Base-by-base conservation (phyloP, 2,329 filamentous ascomycete genomes). In the Fusarium haematococcum region DNA sequence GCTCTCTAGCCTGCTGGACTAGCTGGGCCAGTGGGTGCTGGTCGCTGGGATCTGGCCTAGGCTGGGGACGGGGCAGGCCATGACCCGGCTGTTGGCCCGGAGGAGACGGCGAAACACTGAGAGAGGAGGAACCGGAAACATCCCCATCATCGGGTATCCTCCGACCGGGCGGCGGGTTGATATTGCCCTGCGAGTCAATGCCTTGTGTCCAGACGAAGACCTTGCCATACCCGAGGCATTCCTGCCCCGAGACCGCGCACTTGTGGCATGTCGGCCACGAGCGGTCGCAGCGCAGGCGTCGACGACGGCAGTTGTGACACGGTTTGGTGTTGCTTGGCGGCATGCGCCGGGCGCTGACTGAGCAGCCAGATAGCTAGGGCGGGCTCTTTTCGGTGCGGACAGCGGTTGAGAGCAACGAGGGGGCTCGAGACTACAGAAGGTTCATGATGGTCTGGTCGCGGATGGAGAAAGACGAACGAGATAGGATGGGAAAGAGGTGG, bases 261-360 rank as follows among this genome's bases (percentile, higher is more conserved):
- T 91, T 92, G 76, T 88, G 86, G 80, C 90, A 92, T 67, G 82
- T 84, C 30, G 90, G 90, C 59, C 87, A 82, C 37, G 90, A 91
- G 69, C 88, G 86, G 81, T 92, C 90, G 80, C 90, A 92, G 77
- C 89, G 88, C 79, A 90, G 86, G 74, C 90, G 87, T 78, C 86
- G 87, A 67, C 86, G 87, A 69, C 89, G 89, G 81, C 90, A 92
- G 81, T 91, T 91, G 81, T 91, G 89, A 80, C 90, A 92, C 69
- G 87, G 78, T 77, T 85, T 87, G 77, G 77, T 79, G 77, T 80
- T 79, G 79, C 74, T 81, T 76, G 79, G 80, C 80, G 79, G 79
- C 79, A 81, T 81, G 77, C 79, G 79, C 79, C 79, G 73, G 69
- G 68, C 68, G 77, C 74, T 77, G 77, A 67, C 74, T 67, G 73